Percentiles rank a stretch among this genome's conserved stretches.
phyloP scores from a whole-genome alignment of 2,329 filamentous ascomycete genomes.

The Colletotrichum filicis region DNA sequence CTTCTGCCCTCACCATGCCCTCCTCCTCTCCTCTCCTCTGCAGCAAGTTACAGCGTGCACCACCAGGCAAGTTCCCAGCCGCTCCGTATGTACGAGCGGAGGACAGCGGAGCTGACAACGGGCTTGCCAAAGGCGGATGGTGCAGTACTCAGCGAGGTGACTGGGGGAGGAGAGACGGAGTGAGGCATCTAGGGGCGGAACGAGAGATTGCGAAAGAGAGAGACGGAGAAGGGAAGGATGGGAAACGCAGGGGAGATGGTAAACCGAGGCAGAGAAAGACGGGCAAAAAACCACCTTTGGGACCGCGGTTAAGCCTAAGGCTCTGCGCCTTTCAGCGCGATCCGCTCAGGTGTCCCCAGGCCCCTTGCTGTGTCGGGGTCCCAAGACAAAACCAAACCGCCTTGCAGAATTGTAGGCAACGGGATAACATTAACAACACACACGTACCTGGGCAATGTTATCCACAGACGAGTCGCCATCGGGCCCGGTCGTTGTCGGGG shows the following conservation, averaged over 20 bases:
- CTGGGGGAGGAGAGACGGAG: background rate
- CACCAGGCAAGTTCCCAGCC: background rate
- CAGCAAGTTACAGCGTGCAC: background rate
- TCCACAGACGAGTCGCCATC: conserved; percentile 32
- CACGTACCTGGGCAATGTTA: conserved; percentile 35
- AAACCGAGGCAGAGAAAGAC: background rate
- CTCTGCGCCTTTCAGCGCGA: conserved; percentile 13
- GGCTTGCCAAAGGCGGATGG: background rate
- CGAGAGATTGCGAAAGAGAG: background rate
- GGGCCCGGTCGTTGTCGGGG: conserved; percentile 32
- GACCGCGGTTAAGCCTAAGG: conserved; percentile 9
- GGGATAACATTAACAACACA: background rate
- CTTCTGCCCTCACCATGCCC: background rate
- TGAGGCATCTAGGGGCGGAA: conserved; percentile 7
- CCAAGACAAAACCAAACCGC: background rate
- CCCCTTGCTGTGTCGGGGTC: conserved; percentile 13
- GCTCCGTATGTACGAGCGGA: conserved; percentile 4
- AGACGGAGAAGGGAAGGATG: background rate
- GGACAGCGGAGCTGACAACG: conserved; percentile 5
- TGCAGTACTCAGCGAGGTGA: background rate
- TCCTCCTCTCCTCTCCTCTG: background rate
- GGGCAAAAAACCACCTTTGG: background rate
- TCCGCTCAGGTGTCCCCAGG: background rate
- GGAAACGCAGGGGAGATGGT: background rate
- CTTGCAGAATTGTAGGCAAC: conserved; percentile 4